Base-by-base conservation (phyloP, 1,284 basidiomycete species). In the Ustilago sp. region DNA sequence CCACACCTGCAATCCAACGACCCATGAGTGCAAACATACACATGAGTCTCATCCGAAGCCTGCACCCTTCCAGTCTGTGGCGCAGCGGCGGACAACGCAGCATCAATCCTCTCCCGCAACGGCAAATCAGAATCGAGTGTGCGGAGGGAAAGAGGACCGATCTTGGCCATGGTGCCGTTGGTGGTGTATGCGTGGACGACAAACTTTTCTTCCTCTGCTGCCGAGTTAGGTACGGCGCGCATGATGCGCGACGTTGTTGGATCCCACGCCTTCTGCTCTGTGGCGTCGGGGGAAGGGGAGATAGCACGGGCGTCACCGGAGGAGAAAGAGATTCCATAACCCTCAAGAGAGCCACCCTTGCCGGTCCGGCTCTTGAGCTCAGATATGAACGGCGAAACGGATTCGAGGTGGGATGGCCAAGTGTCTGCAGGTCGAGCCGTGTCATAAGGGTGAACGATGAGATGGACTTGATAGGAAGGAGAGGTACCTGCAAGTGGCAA, bases 1-100 rank as follows among this genome's bases (percentile, higher is more conserved):
- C 84, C 85, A 57, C 87, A 87, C 3, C 86, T 80, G 62, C 87
- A 87, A 54, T 87, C 87, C 15, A 86, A 73, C 0, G 73, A 69
- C 31, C 82, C 83, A 50, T 87, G 87, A 1, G 84, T 85, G 71
- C 86, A 87, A 41, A 87, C 80, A 53, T 82, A 87, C 59, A 87
- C 76, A 59, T 86, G 82, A 0, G 80, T 71, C 58, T 82, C 79
- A 28, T 75, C 72, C 1, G 39, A 32, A 4, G 17, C 36, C 60
- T 68, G 68, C 1, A 54, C 50, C 4, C 59, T 50, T 7, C 68
- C 68, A 2, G 77, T 72, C 62, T 79, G 77, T 1, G 67, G 60
- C 32, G 41, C 45, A 5, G 72, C 60, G 13, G 64, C 53, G 9
- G 64, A 65, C 6, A 82, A 66, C 8, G 71, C 75, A 7, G 67